Evolutionary conservation across 148 eudicot species (phyloP), one percentile per base, ranked within the genome.

Genomic region (Gaultheria prostrata): DNA sequence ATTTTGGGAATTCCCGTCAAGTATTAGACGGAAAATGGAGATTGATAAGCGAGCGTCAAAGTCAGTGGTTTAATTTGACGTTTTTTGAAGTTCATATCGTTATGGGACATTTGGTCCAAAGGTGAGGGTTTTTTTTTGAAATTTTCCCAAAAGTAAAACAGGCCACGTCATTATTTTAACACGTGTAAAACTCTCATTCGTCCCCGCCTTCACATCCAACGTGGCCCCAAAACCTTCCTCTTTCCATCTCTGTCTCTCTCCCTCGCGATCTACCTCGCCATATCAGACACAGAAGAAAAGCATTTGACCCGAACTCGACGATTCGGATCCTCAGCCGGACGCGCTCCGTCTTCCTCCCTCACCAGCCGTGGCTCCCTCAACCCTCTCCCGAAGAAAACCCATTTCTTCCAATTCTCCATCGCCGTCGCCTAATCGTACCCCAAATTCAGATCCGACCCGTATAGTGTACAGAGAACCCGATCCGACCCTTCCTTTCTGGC

Each of bases 361-460:
- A 43, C 15, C 85, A 82, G 84, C 86, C 91, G 97, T 95, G 98
- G 98, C 98, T 92, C 85, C 98, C 30, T 82, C 97, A 82, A 65
- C 82, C 69, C 93, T 91, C 69, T 82, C 94, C 75, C 88, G 92
- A 49, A 90, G 98, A 83, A 93, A 89, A 83, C 63, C 91, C 11
- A 13, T 39, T 67, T 56, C 89, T 35, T 70, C 92, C 2, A 51
- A 83, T 74, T 20, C 81, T 24, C n/a, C 78, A 17, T 85, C 92
- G 11, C 84, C 92, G 11, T 43, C 86, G 21, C 53, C 84, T n/a
- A 45, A 65, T 48, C 85, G 26, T 35, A 46, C 75, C 80, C 82
- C 63, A 45, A 32, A 53, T 39, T 61, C 82, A 71, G 86, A 76
- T 4, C 85, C 93, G 78, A 88, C 89, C 9, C 88, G 95, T 46